A percentile compares a stretch with the other conserved stretches of the same genome.
phyloP scores from a whole-genome alignment of 371 early-diverging fungal genomes.

The Lichtheimia corymbifera region DNA sequence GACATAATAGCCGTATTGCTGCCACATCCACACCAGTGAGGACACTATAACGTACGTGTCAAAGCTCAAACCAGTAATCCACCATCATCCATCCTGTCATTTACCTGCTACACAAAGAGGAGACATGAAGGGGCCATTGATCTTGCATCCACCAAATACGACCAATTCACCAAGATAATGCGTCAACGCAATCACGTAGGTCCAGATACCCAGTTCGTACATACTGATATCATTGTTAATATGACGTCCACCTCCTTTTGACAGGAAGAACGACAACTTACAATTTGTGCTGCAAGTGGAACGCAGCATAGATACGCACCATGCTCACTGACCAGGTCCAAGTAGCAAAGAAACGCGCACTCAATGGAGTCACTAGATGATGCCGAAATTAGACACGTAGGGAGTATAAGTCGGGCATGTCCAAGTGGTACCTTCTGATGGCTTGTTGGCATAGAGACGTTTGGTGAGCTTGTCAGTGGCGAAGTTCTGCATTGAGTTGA shows the following conservation, averaged over 20 bases:
- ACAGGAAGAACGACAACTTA: constrained; percentile 35
- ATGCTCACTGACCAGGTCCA: constrained; percentile 80
- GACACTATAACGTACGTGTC: too few relatives aligned
- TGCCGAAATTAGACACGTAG: not conserved
- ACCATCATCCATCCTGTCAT: not conserved
- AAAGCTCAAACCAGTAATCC: too few relatives aligned
- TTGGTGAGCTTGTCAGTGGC: constrained; percentile 64
- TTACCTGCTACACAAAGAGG: constrained; percentile 74
- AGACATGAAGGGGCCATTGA: constrained; percentile 63
- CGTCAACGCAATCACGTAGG: constrained; percentile 71
- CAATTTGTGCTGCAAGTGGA: constrained; percentile 70
- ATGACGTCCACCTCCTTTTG: constrained; percentile 52
- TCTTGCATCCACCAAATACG: constrained; percentile 70
- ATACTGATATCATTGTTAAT: constrained; percentile 41
- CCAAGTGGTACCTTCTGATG: constrained; percentile 49
- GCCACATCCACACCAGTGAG: too few relatives aligned
- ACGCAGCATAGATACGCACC: constrained; percentile 78
- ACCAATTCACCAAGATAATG: constrained; percentile 73
- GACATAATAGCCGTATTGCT: too few relatives aligned
- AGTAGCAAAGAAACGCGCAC: constrained; percentile 74
- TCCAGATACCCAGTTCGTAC: constrained; percentile 72
- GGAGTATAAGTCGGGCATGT: not conserved
- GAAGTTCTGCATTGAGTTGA: constrained; percentile 78
- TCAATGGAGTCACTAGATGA: constrained; percentile 66
- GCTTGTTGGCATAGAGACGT: constrained; percentile 68